phyloP scores from a whole-genome alignment of 2,329 filamentous ascomycete genomes.

The Arthrinium puccinioides region DNA sequence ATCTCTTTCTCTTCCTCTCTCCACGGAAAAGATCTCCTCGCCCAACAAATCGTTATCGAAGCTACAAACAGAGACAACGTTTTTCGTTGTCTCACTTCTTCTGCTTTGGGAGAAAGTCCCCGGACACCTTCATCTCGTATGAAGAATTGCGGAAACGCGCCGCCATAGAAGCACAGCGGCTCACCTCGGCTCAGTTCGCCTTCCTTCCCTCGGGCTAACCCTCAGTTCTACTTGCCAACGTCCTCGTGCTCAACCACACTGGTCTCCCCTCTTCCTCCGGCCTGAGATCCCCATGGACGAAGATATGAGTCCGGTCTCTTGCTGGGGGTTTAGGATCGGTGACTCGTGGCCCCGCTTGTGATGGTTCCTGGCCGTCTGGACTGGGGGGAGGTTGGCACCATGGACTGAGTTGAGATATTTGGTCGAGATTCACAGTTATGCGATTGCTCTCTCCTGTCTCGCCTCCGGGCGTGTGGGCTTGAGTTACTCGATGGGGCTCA shows the following conservation, averaged over 20 bases:
- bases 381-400: constrained; percentile 32
- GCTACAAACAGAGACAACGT: constrained; percentile 78
- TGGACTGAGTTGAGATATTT: constrained; percentile 57
- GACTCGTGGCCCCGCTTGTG: constrained; percentile 15
- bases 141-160: constrained; percentile 85
- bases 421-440: constrained; percentile 94
- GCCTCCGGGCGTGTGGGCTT: constrained; percentile 36
- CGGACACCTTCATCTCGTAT: constrained; percentile 62
- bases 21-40: too few species aligned
- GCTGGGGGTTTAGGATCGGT: constrained; percentile 9
- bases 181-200: constrained; percentile 61
- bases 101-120: constrained; percentile 99
- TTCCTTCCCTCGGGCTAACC: constrained; percentile 37
- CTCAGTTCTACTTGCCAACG: too few species aligned
- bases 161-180: constrained; percentile 99
- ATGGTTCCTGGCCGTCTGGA: constrained; percentile 23
- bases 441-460: constrained; percentile 65
- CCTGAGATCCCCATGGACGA: constrained; percentile 56
- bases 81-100: constrained; percentile 30
- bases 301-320: constrained; percentile 72
- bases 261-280: constrained; percentile 23
- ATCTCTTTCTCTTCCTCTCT: constrained; percentile 28
- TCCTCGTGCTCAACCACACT: constrained; percentile 24
- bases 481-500: constrained; percentile 99
- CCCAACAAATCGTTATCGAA: constrained; percentile 99